Evolutionary conservation across 768 basidiomycete species (phyloP), one percentile per base, ranked within the genome.

Genomic region (Pisolithus orientalis): DNA sequence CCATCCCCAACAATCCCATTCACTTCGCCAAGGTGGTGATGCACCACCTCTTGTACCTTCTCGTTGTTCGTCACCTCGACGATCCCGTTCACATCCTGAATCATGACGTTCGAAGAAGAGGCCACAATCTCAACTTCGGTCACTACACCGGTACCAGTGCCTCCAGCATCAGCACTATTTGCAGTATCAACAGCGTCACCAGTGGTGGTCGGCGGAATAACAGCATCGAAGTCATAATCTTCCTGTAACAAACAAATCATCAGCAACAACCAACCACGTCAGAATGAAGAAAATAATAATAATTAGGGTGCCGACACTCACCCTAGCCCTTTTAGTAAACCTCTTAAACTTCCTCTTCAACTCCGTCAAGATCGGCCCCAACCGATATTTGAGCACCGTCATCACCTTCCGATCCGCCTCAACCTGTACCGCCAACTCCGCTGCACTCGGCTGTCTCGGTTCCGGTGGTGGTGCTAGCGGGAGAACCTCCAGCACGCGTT

Each of bases 261-360:
- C 34, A 31, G 52, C 38, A 16, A 52, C 10, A 0, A 27, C 21
- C 28, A 44, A 29, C 25, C 11, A 39, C 37, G 24, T 16, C 48
- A 49, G 45, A 52, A 34, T 13, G 32, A 34, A 11, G 10, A 13
- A 34, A 13, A 5, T 11, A 14, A 11, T 11, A 14, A 11, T 21
- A 21, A 21, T 21, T 21, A 21, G 21, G 21, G 14, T 5, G 34
- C 34, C 32, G 49, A 14, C 24, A 74, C 84, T 64, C 59, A 94
- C 93, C 55, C 75, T 75, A 40, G 89, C 87, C 37, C 78, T 72
- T 70, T 92, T 92, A 0, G 84, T 87, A 63, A 96, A 94, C 58
- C 87, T 77, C 75, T 93, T 92, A 66, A 87, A 94, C 71, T 94
- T 93, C 66, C 90, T 81, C 73, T 91, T 93, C 59, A 99, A 72